Evolutionary conservation across 192 early-diverging fungal genomes (phyloP).

Genomic region (Oehlia diaphana): DNA sequence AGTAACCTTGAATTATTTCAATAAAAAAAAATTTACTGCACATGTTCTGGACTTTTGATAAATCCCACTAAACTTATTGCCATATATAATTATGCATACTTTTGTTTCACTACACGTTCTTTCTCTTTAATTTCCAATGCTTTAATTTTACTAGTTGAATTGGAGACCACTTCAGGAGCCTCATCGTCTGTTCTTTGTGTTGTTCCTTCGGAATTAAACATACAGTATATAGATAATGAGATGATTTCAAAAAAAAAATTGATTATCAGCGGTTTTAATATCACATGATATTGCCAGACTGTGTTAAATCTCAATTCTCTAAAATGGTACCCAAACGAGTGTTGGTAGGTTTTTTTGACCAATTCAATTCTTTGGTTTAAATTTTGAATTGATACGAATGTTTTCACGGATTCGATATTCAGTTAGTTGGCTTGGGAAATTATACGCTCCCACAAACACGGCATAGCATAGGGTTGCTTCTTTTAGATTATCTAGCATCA

Average conservation of each 20-base stretch:
- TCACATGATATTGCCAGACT: too few species aligned
- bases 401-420: not conserved
- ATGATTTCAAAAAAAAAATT: too few species aligned
- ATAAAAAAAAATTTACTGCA: not conserved
- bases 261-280: too few species aligned
- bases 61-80: not conserved
- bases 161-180: not conserved
- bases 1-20: not conserved
- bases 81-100: not conserved
- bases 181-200: not conserved
- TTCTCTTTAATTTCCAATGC: not conserved
- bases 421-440: slow-evolving; percentile 77
- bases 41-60: not conserved
- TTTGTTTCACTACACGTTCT: not conserved
- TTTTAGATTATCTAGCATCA: slow-evolving; percentile 55
- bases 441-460: slow-evolving; percentile 60
- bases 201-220: not conserved
- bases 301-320: too few species aligned
- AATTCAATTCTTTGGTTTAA: not conserved
- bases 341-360: not conserved
- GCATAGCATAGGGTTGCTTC: slow-evolving; percentile 75
- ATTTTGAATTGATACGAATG: not conserved
- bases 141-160: not conserved
- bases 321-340: not conserved
- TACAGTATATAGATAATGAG: too few species aligned